Base-by-base conservation (phyloP, 805 yeast genomes). In the Zygotorulaspora florentina region DNA sequence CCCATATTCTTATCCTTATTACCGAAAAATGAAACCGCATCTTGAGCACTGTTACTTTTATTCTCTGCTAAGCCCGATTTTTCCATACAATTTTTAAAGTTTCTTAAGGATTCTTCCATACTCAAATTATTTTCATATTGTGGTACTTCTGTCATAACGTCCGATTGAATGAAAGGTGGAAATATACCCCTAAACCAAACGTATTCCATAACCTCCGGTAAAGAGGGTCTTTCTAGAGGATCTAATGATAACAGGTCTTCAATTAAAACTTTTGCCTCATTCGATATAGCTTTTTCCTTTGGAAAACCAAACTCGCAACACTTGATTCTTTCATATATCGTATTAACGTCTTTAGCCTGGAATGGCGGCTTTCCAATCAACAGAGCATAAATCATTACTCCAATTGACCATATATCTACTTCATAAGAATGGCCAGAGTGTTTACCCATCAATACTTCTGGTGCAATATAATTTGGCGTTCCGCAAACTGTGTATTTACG, bases 401-500 rank as follows among this genome's bases (percentile, higher is more conserved):
- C 99, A 54, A 89, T 81, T 8, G 99, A 95, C 99, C 99, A 93
- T 49, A 89, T 80, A 66, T 93, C 99, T 35, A 89, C 97, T 66
- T 89, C 96, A 62, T 81, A 90, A 42, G 95, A 82, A 66, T 93
- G 99, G 8, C 98, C 99, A 10, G 80, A 76, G 43, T 74, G 79
- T 58, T 88, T 88, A 25, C 96, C 95, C 34, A 89, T 86, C 53
- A 93, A 75, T 17, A 93, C 96, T 71, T 93, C 99, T 7, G 99
- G 99, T 1, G 99, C 97, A 62, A 93, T 93, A 65, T 93, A 93
- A 69, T 93, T 93, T 49, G 99, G 99, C 18, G 99, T 93, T 44
- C 99, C 99, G 68, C 99, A 93, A 45, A 93, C 87, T 36, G 99
- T 91, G 64, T 83, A 86, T 61, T 91, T 88, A 54, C 91, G 81